Base-by-base conservation (phyloP, 1,284 basidiomycete species). In the Takashimella koratensis region DNA sequence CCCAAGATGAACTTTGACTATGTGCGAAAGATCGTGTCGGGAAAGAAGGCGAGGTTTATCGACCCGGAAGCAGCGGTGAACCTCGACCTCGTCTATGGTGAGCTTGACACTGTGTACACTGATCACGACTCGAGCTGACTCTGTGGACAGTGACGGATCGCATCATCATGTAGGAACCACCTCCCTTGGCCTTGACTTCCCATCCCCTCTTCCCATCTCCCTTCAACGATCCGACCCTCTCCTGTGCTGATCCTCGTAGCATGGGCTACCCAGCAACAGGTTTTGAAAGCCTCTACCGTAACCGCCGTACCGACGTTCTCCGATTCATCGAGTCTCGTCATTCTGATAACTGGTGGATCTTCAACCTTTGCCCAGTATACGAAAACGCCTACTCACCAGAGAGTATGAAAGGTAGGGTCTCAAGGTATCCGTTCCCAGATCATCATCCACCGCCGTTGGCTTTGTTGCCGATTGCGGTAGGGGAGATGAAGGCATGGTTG, bases 361-460 rank as follows among this genome's bases (percentile, higher is more conserved):
- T 90, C 80, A 95, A 95, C 73, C 85, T 94, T 68, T 76, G 88
- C 62, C 88, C 88, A 1, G 64, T 85, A n/a, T 76, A 73, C 47
- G 79, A 80, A 52, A 79, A 79, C 58, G 67, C 69, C 19, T 80
- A 80, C 65, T 74, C 78, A 19, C 65, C 78, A 3, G 71, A 74
- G 27, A 76, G 69, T 43, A 79, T 79, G 64, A 66, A 71, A 44
- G 66, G 66, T 6, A 78, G 87, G 26, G 87, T 91, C 21, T 91
- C 87, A 62, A 79, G 89, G 54, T 91, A 86, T 66, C 90, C 90
- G 0, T 93, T 91, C 63, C 90, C 90, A 11, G 90, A 92, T 71
- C 88, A 90, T 68, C 87, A 90, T 70, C 86, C 87, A 2, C 90
- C 91, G 5, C 91, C 91, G 0, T 76, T 94, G n/a, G 82, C 85